Base-by-base conservation (phyloP, 2,329 filamentous ascomycete genomes). In the Harringtonia lauricola region DNA sequence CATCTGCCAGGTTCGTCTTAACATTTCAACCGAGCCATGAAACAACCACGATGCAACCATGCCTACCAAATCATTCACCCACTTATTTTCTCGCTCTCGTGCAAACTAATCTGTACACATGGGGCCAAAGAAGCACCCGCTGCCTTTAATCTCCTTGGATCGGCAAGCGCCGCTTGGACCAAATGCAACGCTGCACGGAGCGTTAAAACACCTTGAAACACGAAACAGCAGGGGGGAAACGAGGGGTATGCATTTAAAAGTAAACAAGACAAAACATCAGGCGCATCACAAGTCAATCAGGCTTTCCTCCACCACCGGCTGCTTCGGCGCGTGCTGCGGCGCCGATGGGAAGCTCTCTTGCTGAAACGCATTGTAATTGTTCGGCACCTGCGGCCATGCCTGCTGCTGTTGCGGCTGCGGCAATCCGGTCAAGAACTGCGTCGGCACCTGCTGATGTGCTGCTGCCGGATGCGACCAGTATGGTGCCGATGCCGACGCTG, bases 231-330 rank as follows among this genome's bases (percentile, higher is more conserved):
- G 30, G 21, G 13, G 21, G 17, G 24, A 31, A n/a, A n/a, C n/a
- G n/a, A n/a, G n/a, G n/a, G n/a, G n/a, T 30, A 18, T 38, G 36
- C 36, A 38, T 17, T 15, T 12, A 31, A 26, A 12, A 24, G 19
- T 13, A 39, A 39, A 22, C 28, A 14, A 22, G 10, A 28, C 29
- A 24, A 39, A 39, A 30, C 15, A 17, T 24, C 15, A 30, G 21
- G 28, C 24, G 4, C 7, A 29, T 36, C 15, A 54, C 39, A 90
- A 68, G 60, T 92, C 86, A 61, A 92, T 92, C 55, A 92, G 63
- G 46, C 79, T 83, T 62, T 90, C 86, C 61, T 90, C 85, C 38
- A 83, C 71, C 1, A 66, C 71, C 14, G 73, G 74, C 54, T 70
- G 68, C 57, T 61, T 70, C 42, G 74, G 77, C 24, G 75, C 70